phyloP scores from a whole-genome alignment of 192 early-diverging fungal species.

The Coemansia sp. region DNA sequence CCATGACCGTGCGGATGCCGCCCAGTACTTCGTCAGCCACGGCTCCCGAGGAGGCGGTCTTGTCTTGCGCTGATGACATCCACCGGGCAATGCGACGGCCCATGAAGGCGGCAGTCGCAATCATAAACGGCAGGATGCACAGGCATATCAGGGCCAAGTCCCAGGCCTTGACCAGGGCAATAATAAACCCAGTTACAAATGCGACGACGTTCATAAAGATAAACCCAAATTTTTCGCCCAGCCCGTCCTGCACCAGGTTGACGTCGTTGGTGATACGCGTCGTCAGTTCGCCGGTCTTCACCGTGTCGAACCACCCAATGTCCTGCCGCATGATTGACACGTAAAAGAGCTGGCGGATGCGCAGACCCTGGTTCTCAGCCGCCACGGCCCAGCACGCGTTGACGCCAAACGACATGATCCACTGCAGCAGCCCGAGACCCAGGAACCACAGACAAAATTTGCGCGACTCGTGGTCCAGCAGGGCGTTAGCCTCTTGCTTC shows the following conservation, averaged over 20 bases:
- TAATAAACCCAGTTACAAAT: constrained; percentile 72
- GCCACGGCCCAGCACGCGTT: constrained; percentile 46
- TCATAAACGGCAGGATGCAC: constrained; percentile 71
- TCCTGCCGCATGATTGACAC: constrained; percentile 83
- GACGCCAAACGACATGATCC: constrained; percentile 35
- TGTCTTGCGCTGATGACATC: constrained; percentile 53
- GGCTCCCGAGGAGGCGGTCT: constrained; percentile 78
- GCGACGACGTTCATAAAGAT: constrained; percentile 61
- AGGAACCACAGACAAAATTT: constrained; percentile 45
- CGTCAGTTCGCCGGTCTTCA: constrained; percentile 73
- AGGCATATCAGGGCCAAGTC: constrained; percentile 77
- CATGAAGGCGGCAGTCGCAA: constrained; percentile 51
- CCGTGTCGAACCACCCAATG: constrained; percentile 82
- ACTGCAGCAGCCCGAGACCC: constrained; percentile 38
- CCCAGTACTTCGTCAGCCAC: constrained; percentile 82
- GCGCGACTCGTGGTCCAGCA: constrained; percentile 30
- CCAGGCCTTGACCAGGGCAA: constrained; percentile 79
- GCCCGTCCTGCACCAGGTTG: constrained; percentile 80
- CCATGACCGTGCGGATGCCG: constrained; percentile 77
- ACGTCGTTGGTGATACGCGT: constrained; percentile 85
- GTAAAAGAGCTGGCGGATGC: constrained; percentile 78
- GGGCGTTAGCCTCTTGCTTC: constrained; percentile 6
- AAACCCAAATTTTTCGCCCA: constrained; percentile 79
- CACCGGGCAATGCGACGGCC: constrained; percentile 48
- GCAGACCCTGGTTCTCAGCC: constrained; percentile 64